Evolutionary conservation across 495 filamentous ascomycete genomes (phyloP).

Genomic region (Trichoderma parareesei): DNA sequence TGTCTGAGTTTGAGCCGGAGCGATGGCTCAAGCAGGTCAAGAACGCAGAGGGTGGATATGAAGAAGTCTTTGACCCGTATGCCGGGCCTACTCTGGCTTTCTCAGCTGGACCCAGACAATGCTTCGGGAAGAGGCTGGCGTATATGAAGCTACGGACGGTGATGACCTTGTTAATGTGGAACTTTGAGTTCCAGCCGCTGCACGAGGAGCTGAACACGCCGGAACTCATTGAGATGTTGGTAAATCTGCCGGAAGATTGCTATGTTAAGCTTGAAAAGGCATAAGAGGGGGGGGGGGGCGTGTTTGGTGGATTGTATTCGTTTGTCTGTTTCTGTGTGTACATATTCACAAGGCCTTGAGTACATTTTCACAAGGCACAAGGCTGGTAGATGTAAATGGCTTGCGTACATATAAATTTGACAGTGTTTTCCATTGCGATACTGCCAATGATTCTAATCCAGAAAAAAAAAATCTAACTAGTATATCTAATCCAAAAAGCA

Average conservation of each 20-base stretch:
- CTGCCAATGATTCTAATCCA: neutral
- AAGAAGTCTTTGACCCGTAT: conserved; percentile 20
- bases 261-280: conserved; percentile 11
- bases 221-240: conserved; percentile 10
- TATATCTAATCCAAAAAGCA: neutral
- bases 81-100: conserved; percentile 27
- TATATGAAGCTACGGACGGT: conserved; percentile 26
- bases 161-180: conserved; percentile 27
- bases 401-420: too few species aligned
- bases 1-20: conserved; percentile 24
- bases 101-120: conserved; percentile 24
- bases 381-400: neutral
- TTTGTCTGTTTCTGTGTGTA: too few species aligned
- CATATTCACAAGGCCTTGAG: too few species aligned
- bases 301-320: neutral
- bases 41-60: conserved; percentile 14
- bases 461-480: neutral
- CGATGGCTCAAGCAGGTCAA: conserved; percentile 22
- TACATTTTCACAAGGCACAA: neutral
- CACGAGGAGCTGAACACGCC: conserved; percentile 14
- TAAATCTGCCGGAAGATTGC: conserved; percentile 13
- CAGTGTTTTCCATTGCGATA: too few species aligned
- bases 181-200: conserved; percentile 25
- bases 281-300: neutral
- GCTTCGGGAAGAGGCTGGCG: conserved; percentile 30